Evolutionary conservation across 768 basidiomycete genomes (phyloP).

Genomic region (Coprinopsis strossmayeri): DNA sequence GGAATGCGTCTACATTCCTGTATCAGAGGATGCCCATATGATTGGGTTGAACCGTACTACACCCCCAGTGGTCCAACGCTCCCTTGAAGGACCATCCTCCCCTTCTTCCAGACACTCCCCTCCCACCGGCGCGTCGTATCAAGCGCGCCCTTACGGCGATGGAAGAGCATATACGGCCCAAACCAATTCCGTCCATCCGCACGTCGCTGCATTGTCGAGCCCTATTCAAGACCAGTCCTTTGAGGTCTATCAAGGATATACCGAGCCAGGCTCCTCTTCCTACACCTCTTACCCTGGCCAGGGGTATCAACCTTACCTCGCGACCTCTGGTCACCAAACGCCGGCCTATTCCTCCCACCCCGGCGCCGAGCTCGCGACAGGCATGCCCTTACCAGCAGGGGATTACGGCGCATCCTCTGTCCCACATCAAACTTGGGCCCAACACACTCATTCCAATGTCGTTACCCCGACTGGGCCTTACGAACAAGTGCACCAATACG

Average conservation of each 20-base stretch:
- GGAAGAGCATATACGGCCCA: neutral
- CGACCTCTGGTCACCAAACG: neutral
- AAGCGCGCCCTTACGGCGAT: neutral
- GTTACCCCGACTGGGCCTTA: no score
- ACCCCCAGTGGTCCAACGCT: neutral
- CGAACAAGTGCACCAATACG: no score
- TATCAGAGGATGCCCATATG: conserved; percentile 23
- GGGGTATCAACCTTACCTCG: neutral
- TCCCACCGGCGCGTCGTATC: neutral
- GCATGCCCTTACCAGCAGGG: neutral
- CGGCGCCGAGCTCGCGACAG: neutral
- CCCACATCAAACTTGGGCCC: no score
- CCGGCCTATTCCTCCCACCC: neutral
- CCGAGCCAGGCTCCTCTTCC: neutral
- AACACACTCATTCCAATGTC: no score
- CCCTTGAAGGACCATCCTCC: neutral
- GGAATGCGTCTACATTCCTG: conserved; percentile 36
- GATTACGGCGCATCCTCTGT: no score
- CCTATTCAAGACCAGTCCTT: neutral
- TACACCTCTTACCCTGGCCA: neutral
- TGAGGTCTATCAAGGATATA: neutral
- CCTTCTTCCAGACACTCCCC: neutral
- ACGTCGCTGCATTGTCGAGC: neutral
- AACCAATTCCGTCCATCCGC: neutral
- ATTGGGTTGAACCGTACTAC: neutral